Base-by-base conservation (phyloP, 2,329 filamentous ascomycete species). In the Dryadomyces quercivorus region DNA sequence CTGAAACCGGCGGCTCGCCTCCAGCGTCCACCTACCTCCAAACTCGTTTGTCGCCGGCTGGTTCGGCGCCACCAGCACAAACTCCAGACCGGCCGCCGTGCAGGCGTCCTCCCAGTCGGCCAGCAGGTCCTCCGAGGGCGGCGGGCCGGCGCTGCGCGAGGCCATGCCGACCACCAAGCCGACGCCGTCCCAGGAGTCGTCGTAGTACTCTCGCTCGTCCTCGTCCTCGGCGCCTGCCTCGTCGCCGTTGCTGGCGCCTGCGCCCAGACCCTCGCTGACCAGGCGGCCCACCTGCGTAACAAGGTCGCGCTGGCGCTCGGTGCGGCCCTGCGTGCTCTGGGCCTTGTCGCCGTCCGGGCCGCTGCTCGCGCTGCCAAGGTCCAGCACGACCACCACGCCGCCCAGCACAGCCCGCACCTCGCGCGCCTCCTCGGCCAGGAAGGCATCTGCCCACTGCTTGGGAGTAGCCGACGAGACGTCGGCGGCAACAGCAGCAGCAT, bases 21-120 rank as follows among this genome's bases (percentile, higher is more conserved):
- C n/a, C n/a, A n/a, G n/a, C 16, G 12, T 42, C 51, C 50, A 67
- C 73, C 52, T 63, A 81, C 80, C 79, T 56, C 81, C 78, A 66
- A 76, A 82, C 62, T 82, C 77, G 61, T 84, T 82, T 56, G 47
- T 69, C 63, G 36, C 67, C 63, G 40, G 65, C 66, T 15, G 64
- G 68, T 71, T 50, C 75, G 53, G 51, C 16, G 55, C 50, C 10
- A 63, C 70, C 61, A 81, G 76, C 43, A 86, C 77, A 68, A 81
- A 85, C 69, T 86, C 83, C 59, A 85, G 66, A 1, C 80, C 78
- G 40, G 65, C 72, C 55, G 77, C 76, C 4, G 73, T 73, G 61
- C 78, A 82, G 21, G 75, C 60, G 54, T 81, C 80, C 60, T 85
- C 82, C 81, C 80, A 84, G 57, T 77, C 74, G 31, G 81, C 78